Evolutionary conservation across 1,284 basidiomycete species (phyloP).

Genomic region (Ceratobasidium sp.): DNA sequence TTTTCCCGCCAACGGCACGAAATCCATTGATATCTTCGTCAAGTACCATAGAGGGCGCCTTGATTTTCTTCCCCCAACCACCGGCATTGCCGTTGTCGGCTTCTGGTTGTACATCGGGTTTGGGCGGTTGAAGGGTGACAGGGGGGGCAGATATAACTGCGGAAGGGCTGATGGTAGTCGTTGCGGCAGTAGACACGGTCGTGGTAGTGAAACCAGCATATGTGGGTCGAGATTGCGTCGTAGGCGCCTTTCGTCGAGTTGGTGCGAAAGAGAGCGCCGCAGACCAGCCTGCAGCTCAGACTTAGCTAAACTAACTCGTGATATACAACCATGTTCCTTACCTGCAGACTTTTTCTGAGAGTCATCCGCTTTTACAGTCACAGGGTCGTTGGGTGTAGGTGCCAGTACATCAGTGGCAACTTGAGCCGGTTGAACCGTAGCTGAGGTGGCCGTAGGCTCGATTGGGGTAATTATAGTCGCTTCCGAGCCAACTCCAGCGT

Average conservation of each 20-base stretch:
- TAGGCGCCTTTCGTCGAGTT: slow-evolving; percentile 64
- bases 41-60: slow-evolving; percentile 87
- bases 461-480: slow-evolving; percentile 49
- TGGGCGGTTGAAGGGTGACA: slow-evolving; percentile 63
- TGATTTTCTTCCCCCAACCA: slow-evolving; percentile 87
- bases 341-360: slow-evolving; percentile 42
- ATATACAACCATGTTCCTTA: background rate
- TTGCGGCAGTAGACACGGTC: slow-evolving; percentile 59
- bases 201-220: slow-evolving; percentile 62
- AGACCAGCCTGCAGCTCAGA: slow-evolving; percentile 74
- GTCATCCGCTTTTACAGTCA: slow-evolving; percentile 53
- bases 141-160: slow-evolving; percentile 81
- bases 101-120: slow-evolving; percentile 54
- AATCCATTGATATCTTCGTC: slow-evolving; percentile 91
- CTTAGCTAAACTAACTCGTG: slow-evolving; percentile 66
- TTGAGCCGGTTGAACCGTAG: slow-evolving; percentile 20
- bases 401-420: slow-evolving; percentile 41
- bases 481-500: slow-evolving; percentile 58
- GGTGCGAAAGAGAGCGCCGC: slow-evolving; percentile 88
- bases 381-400: slow-evolving; percentile 69
- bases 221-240: slow-evolving; percentile 72
- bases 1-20: slow-evolving; percentile 58
- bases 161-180: slow-evolving; percentile 69
- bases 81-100: slow-evolving; percentile 21
- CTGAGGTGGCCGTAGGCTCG: slow-evolving; percentile 24